These are phyloP conservation scores for Candida stauntonica DNA, from an alignment of 805 yeast species.

Conservation along the genomic window DNA sequence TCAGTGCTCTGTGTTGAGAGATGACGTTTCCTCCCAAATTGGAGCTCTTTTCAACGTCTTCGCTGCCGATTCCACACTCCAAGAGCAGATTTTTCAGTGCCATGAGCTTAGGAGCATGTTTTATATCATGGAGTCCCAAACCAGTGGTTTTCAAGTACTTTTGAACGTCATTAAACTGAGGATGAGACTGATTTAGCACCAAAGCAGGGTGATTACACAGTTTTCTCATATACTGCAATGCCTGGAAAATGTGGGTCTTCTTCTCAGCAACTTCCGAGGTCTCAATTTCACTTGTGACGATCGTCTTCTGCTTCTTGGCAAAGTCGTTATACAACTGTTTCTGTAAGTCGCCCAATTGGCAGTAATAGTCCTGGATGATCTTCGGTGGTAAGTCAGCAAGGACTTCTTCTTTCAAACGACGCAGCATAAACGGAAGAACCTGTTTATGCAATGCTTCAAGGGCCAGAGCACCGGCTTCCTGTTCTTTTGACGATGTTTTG, in stretches of 20 bases:
- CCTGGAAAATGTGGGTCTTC: conserved; percentile 95
- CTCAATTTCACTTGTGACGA: conserved; percentile 61
- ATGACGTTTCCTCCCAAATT: conserved; percentile 50
- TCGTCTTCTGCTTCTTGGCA: conserved; percentile 74
- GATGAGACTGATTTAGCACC: conserved; percentile 78
- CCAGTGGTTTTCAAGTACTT: conserved; percentile 54
- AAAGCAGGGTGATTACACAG: conserved; percentile 95
- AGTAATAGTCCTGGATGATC: conserved; percentile 96
- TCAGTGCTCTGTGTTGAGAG: conserved; percentile 91
- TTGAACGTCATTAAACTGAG: conserved; percentile 68
- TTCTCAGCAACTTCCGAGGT: conserved; percentile 43
- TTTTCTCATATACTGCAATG: conserved; percentile 94
- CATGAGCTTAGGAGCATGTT: conserved; percentile 84
- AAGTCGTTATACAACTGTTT: conserved; percentile 84
- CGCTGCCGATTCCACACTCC: conserved; percentile 82
- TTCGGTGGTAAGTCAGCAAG: conserved; percentile 95
- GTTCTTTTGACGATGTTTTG: conserved; percentile 86
- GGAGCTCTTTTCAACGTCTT: conserved; percentile 36
- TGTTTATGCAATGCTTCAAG: conserved; percentile 95
- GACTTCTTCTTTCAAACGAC: conserved; percentile 95
- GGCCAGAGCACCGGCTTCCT: conserved; percentile 95
- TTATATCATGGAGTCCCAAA: conserved; percentile 61
- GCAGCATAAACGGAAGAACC: conserved; percentile 90
- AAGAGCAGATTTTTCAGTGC: conserved; percentile 75
- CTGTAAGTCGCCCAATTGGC: conserved; percentile 90